Evolutionary conservation across 306 rosid species (phyloP).

Genomic region (Ochetophila trinervis): DNA sequence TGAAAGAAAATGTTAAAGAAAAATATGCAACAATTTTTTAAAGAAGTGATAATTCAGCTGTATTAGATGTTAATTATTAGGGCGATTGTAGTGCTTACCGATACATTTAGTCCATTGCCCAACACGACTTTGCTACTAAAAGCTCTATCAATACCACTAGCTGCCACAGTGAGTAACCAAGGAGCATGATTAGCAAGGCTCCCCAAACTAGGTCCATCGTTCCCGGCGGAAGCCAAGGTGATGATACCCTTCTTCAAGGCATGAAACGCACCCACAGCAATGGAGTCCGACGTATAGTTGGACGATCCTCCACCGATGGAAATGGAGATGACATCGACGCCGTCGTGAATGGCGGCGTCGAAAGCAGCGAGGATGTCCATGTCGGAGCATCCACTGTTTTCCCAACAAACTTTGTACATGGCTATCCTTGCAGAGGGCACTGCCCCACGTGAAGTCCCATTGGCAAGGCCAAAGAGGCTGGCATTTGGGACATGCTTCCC

Average conservation of each 20-base stretch:
- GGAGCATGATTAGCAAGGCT: constrained; percentile 68
- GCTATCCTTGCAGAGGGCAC: constrained; percentile 81
- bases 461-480: constrained; percentile 68
- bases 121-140: constrained; percentile 53
- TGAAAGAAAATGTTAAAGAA: too few species aligned
- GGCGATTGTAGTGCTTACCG: constrained; percentile 48
- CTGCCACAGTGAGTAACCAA: constrained; percentile 88
- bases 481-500: constrained; percentile 56
- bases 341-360: constrained; percentile 87
- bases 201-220: constrained; percentile 58
- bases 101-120: constrained; percentile 63
- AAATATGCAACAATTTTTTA: too few species aligned
- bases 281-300: constrained; percentile 38
- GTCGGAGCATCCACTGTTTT: constrained; percentile 56
- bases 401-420: constrained; percentile 87
- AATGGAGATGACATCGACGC: constrained; percentile 82
- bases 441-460: constrained; percentile 70
- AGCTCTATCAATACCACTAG: constrained; percentile 75
- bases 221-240: constrained; percentile 80
- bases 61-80: too few species aligned
- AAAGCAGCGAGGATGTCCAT: constrained; percentile 84
- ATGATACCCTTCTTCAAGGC: constrained; percentile 79
- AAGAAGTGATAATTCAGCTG: too few species aligned
- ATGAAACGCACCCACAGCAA: constrained; percentile 71
- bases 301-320: constrained; percentile 69